Percentiles rank a stretch among this genome's conserved stretches.
Evolutionary conservation across 2,329 filamentous ascomycete species (phyloP).

Genomic region (Periglandula ipomoeae): DNA sequence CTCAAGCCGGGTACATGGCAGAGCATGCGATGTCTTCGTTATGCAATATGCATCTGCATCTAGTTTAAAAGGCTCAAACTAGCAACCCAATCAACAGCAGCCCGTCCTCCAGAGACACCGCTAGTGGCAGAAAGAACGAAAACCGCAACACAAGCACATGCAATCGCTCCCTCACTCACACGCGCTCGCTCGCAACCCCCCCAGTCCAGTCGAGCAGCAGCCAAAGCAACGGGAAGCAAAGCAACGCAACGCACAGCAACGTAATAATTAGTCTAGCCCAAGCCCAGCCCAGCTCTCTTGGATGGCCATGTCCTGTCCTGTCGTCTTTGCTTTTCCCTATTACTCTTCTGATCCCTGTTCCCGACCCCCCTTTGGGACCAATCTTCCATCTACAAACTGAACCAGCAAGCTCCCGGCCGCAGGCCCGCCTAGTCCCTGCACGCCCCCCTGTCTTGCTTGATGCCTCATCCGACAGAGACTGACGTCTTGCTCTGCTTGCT

Average conservation of each 20-base stretch:
- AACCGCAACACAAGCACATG: not conserved
- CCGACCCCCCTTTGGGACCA: constrained; percentile 7
- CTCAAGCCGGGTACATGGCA: not conserved
- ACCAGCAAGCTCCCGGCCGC: constrained; percentile 20
- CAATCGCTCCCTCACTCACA: not conserved
- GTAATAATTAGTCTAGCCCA: not conserved
- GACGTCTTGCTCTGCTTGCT: constrained; percentile 6
- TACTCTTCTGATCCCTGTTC: constrained; percentile 8
- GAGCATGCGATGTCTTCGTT: not conserved
- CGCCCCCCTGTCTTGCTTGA: constrained; percentile 9
- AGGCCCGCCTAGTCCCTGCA: constrained; percentile 18
- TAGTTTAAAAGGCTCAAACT: not conserved
- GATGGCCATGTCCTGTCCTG: too few species aligned
- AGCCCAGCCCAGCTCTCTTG: not conserved
- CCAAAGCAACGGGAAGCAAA: not conserved
- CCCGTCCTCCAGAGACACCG: not conserved
- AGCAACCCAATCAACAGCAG: not conserved
- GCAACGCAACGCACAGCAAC: not conserved
- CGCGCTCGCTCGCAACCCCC: not conserved
- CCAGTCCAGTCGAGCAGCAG: constrained; percentile 11
- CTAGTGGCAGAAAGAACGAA: not conserved
- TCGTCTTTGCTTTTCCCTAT: constrained; percentile 5
- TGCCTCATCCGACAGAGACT: constrained; percentile 10
- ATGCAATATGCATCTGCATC: not conserved
- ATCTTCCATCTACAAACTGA: constrained; percentile 6